Evolutionary conservation across 495 filamentous ascomycete genomes (phyloP).

Genomic region (Penicillium canariense): DNA sequence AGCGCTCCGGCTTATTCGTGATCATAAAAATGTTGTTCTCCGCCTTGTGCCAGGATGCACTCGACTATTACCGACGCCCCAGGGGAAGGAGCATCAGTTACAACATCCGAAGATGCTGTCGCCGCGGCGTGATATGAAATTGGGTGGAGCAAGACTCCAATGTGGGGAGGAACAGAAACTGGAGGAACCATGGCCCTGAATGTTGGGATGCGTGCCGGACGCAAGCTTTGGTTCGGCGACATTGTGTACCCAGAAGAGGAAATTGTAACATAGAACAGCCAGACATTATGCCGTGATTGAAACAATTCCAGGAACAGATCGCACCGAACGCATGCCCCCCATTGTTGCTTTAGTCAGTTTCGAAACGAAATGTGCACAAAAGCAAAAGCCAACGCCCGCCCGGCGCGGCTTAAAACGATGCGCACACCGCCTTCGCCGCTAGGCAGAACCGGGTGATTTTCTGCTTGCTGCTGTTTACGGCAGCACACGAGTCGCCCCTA

Average conservation of each 20-base stretch:
- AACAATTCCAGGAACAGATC: neutral
- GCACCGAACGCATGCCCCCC: neutral
- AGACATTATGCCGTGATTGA: conserved; percentile 12
- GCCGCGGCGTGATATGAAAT: conserved; percentile 47
- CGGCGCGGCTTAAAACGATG: conserved; percentile 11
- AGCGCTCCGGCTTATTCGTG: conserved; percentile 97
- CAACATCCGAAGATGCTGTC: conserved; percentile 52
- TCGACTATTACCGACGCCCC: conserved; percentile 53
- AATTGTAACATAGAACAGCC: neutral
- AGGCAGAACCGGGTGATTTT: conserved; percentile 17
- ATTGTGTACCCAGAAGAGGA: neutral
- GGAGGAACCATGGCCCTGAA: neutral
- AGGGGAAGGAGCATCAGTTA: conserved; percentile 52
- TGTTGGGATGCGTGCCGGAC: neutral
- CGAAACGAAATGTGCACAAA: neutral
- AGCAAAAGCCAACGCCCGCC: conserved; percentile 1
- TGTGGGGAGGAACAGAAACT: neutral
- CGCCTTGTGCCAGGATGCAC: conserved; percentile 50
- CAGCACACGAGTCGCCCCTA: neutral
- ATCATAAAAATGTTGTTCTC: conserved; percentile 52
- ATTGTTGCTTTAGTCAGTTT: neutral
- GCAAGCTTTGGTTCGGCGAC: neutral
- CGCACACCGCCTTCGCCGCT: conserved; percentile 12
- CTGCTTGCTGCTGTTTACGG: conserved; percentile 17
- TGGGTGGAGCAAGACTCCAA: neutral